phyloP scores from a whole-genome alignment of 2,329 filamentous ascomycete species.

The Cladobotryum mycophilum region DNA sequence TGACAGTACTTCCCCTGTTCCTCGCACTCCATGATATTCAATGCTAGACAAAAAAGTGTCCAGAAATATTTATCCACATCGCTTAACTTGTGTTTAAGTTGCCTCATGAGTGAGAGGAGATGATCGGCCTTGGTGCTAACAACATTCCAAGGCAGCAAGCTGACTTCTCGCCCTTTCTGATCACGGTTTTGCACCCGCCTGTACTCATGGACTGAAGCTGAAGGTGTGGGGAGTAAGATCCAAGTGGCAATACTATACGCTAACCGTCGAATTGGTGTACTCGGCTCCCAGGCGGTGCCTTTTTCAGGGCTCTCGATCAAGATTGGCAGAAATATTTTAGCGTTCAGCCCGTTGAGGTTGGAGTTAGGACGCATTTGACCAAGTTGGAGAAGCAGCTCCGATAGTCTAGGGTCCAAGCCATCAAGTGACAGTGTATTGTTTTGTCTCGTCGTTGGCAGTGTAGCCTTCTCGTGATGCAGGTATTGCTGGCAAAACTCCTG shows the following conservation, averaged over 20 bases:
- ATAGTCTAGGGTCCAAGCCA: slow-evolving; percentile 32
- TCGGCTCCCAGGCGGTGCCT: slow-evolving; percentile 52
- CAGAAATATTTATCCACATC: slow-evolving; percentile 14
- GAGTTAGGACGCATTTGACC: neutral
- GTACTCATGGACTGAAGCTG: slow-evolving; percentile 28
- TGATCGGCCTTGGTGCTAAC: slow-evolving; percentile 12
- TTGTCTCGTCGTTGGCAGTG: slow-evolving; percentile 13
- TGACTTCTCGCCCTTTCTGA: slow-evolving; percentile 24
- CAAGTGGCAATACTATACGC: slow-evolving; percentile 46
- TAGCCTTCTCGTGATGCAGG: slow-evolving; percentile 16
- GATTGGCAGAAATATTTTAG: slow-evolving; percentile 58
- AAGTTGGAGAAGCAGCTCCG: slow-evolving; percentile 32
- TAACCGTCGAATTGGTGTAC: slow-evolving; percentile 42
- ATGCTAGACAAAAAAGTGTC: slow-evolving; percentile 20
- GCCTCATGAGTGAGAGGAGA: slow-evolving; percentile 17
- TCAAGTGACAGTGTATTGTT: slow-evolving; percentile 14
- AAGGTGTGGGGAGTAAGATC: slow-evolving; percentile 12
- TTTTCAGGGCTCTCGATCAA: slow-evolving; percentile 51
- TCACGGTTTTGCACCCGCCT: slow-evolving; percentile 26
- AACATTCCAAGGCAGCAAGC: slow-evolving; percentile 11
- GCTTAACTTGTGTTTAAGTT: slow-evolving; percentile 3
- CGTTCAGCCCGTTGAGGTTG: slow-evolving; percentile 13
- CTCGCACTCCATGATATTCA: slow-evolving; percentile 25
- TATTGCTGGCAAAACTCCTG: slow-evolving; percentile 28
- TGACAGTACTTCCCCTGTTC: slow-evolving; percentile 23